Conservation (phyloP, 148 eudicot genomes). For the Beta vulgaris region DNA sequence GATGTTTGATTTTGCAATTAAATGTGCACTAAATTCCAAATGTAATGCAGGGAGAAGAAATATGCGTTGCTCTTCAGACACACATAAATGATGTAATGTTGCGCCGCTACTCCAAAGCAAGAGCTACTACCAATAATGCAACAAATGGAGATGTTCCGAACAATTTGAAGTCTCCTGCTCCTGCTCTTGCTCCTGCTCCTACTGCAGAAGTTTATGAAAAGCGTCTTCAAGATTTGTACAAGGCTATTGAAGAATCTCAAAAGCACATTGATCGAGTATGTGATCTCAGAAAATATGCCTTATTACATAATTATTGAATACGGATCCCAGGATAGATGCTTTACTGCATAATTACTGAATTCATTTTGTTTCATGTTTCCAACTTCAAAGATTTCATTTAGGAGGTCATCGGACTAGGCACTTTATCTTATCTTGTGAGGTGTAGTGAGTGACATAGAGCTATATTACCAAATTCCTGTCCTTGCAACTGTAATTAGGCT, state of each 20-base stretch:
- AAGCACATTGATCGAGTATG: slow-evolving; percentile 64
- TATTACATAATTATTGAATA: too few species aligned
- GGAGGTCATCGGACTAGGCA: too few species aligned
- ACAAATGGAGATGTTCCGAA: slow-evolving; percentile 56
- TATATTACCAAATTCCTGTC: background rate
- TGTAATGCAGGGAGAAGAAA: slow-evolving; percentile 83
- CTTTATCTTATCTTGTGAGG: too few species aligned
- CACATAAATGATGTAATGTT: slow-evolving; percentile 99
- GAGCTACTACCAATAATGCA: slow-evolving; percentile 58
- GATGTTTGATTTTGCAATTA: background rate
- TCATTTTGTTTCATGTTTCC: too few species aligned
- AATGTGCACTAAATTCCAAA: slow-evolving; percentile 15
- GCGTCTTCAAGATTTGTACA: slow-evolving; percentile 69
- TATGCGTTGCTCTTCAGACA: slow-evolving; percentile 98
- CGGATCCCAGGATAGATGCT: too few species aligned
- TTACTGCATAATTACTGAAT: too few species aligned
- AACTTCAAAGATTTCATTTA: too few species aligned
- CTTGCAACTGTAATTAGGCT: background rate
- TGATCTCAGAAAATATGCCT: too few species aligned
- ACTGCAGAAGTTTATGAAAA: slow-evolving; percentile 60
- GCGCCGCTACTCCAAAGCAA: slow-evolving; percentile 97
- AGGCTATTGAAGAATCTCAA: slow-evolving; percentile 83
- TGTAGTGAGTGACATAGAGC: too few species aligned
- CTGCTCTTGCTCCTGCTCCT: slow-evolving; percentile 31
- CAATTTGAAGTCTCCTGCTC: slow-evolving; percentile 47